phyloP scores from a whole-genome alignment of 352 stramenopile species.

The Phytophthora tubulina region DNA sequence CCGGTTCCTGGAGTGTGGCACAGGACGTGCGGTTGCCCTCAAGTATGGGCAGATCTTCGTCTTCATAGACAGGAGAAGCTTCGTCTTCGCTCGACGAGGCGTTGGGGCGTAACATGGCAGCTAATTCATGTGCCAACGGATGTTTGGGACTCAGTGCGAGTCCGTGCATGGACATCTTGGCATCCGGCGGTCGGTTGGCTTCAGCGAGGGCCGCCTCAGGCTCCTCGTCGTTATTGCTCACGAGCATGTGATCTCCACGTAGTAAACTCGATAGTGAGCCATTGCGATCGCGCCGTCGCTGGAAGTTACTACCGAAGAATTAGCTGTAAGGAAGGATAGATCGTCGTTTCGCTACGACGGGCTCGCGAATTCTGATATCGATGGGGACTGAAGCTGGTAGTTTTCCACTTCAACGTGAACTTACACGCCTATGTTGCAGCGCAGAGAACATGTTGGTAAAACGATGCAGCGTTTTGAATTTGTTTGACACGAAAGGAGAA shows the following conservation, averaged over 20 bases:
- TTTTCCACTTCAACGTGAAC: slow-evolving; percentile 31
- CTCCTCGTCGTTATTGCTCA: slow-evolving; percentile 42
- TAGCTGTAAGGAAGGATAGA: slow-evolving; percentile 30
- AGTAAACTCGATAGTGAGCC: slow-evolving; percentile 41
- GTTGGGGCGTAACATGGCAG: slow-evolving; percentile 22
- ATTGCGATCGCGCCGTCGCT: slow-evolving; percentile 13
- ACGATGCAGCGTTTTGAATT: slow-evolving; percentile 15
- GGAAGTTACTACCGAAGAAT: slow-evolving; percentile 34
- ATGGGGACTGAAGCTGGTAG: background rate
- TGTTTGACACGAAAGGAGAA: too few relatives aligned
- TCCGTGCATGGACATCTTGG: slow-evolving; percentile 23
- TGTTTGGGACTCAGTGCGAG: slow-evolving; percentile 27
- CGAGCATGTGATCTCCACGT: slow-evolving; percentile 34
- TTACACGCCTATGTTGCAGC: slow-evolving; percentile 11
- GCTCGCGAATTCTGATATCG: slow-evolving; percentile 12
- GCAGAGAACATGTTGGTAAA: slow-evolving; percentile 12
- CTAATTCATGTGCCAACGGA: slow-evolving; percentile 28
- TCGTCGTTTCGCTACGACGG: slow-evolving; percentile 19
- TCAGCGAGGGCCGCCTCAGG: slow-evolving; percentile 29
- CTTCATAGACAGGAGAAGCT: slow-evolving; percentile 2
- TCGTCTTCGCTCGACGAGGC: slow-evolving; percentile 40
- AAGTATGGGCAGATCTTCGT: slow-evolving; percentile 47
- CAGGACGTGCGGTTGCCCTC: slow-evolving; percentile 41
- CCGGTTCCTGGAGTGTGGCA: slow-evolving; percentile 9
- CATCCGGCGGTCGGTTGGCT: slow-evolving; percentile 16